A percentile compares a stretch with the other conserved stretches of the same genome.
Conservation (phyloP, 495 filamentous ascomycete genomes). For the Opeltia flavorubescens region DNA sequence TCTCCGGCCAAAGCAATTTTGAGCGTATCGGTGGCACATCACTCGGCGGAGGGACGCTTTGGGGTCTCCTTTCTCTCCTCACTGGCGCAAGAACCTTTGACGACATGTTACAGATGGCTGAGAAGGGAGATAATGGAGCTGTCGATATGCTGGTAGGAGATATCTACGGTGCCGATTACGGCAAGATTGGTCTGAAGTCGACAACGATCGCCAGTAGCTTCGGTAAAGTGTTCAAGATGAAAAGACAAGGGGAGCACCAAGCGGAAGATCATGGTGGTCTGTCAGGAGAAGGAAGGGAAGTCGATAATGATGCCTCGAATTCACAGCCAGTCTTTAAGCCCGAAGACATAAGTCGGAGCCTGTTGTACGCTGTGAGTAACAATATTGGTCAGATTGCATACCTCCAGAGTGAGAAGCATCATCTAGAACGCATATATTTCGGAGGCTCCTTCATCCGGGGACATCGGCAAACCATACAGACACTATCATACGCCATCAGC, state of each 20-base stretch:
- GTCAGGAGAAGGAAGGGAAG: conserved; percentile 33
- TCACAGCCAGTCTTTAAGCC: conserved; percentile 33
- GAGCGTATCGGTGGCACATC: conserved; percentile 89
- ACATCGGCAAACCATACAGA: conserved; percentile 94
- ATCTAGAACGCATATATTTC: conserved; percentile 87
- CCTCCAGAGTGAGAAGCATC: conserved; percentile 83
- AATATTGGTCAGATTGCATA: conserved; percentile 98
- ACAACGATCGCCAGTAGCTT: conserved; percentile 91
- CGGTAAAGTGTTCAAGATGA: conserved; percentile 87
- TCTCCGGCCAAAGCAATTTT: conserved; percentile 72
- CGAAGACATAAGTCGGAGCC: conserved; percentile 54
- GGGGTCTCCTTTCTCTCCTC: conserved; percentile 81
- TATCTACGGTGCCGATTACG: conserved; percentile 93
- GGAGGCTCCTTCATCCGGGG: conserved; percentile 94
- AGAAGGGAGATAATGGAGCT: conserved; percentile 74
- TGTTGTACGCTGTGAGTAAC: conserved; percentile 83
- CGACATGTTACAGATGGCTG: conserved; percentile 91
- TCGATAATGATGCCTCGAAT: conserved; percentile 11
- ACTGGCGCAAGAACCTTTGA: conserved; percentile 87
- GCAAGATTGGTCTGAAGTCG: conserved; percentile 85
- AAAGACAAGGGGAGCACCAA: conserved; percentile 55
- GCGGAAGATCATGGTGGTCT: conserved; percentile 64
- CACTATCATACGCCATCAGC: conserved; percentile 83
- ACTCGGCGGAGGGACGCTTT: conserved; percentile 87
- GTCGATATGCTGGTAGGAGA: conserved; percentile 98